Evolutionary conservation across 495 filamentous ascomycete species (phyloP).

Genomic region (Chaetomidium leptoderma): DNA sequence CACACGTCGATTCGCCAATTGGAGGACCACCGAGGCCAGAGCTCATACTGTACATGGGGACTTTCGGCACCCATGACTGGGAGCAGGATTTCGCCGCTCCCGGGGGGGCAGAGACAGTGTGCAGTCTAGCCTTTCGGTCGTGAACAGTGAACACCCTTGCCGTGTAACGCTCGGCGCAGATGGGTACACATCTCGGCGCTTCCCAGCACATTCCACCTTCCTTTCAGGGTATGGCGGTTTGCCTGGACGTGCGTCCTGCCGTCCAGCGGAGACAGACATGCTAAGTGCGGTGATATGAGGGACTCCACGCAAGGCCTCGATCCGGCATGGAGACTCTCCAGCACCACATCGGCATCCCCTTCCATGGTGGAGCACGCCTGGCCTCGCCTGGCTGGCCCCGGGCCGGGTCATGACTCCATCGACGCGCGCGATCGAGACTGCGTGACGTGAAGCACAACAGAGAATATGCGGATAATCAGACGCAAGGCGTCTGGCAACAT

Average conservation of each 20-base stretch:
- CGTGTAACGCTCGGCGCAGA: conserved; percentile 14
- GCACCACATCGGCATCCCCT: background rate
- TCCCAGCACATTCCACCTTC: conserved; percentile 21
- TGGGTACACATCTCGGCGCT: conserved; percentile 6
- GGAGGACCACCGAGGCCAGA: background rate
- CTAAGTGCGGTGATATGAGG: background rate
- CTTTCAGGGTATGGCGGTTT: conserved; percentile 22
- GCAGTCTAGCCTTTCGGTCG: conserved; percentile 1
- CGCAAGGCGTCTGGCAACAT: background rate
- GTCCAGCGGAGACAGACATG: background rate
- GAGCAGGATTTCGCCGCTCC: background rate
- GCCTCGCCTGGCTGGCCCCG: background rate
- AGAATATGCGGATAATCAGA: background rate
- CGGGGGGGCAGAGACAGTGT: background rate
- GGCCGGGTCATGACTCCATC: background rate
- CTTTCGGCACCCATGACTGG: background rate
- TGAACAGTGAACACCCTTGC: background rate
- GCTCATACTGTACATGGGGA: background rate
- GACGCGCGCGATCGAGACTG: conserved; percentile 5
- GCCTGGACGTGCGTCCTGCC: conserved; percentile 2
- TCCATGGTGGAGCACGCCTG: background rate
- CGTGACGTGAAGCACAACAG: background rate
- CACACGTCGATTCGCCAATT: conserved; percentile 17
- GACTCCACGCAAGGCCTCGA: background rate
- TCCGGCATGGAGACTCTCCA: background rate